Evolutionary conservation across 2,329 filamentous ascomycete species (phyloP), one percentile per base, ranked within the genome.

Genomic region (Blastomyces gilchristii): DNA sequence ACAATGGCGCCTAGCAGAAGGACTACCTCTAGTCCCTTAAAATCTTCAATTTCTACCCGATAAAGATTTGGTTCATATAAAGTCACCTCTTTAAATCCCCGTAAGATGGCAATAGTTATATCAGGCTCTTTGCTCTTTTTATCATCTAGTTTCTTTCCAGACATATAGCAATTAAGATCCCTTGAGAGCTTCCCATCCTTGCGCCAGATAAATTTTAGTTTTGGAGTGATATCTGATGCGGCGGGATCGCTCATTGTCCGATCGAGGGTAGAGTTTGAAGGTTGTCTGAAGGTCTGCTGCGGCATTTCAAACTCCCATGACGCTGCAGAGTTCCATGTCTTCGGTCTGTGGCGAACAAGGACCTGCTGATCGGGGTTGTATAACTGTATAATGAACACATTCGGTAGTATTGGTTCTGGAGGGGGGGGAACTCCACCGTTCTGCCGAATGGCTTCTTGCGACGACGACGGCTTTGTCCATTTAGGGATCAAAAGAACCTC

Each of bases 291-390:
- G 34, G 87, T 89, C 64, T 86, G 87, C 71, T 92, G 86, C 0
- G 94, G 94, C 76, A 99, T 87, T 74, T 93, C 90, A 75, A 99
- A 97, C 67, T 94, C 90, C 87, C 93, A 99, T 62, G 85, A 84
- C 61, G 91, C 85, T 16, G 86, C 87, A 65, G 86, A 87, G 65
- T 88, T 91, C 88, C 91, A 96, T 65, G 87, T 86, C 43, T 89
- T 87, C 50, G 87, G 82, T 68, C 88, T 85, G 67, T 78, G 72
- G 69, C 83, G 86, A 45, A 97, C 83, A 0, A 80, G 70, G 25
- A 97, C 80, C 69, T 88, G 83, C 75, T 94, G 91, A 73, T 97
- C 93, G 0, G 94, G 94, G 73, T 96, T 94, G 80, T 97, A 97
- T 2, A 99, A 85, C 69, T 93, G 88, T 49, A 97, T 82, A n/a